Base-by-base conservation (phyloP, 176 grass and related monocot genomes). In the Thinopyrum elongatum region DNA sequence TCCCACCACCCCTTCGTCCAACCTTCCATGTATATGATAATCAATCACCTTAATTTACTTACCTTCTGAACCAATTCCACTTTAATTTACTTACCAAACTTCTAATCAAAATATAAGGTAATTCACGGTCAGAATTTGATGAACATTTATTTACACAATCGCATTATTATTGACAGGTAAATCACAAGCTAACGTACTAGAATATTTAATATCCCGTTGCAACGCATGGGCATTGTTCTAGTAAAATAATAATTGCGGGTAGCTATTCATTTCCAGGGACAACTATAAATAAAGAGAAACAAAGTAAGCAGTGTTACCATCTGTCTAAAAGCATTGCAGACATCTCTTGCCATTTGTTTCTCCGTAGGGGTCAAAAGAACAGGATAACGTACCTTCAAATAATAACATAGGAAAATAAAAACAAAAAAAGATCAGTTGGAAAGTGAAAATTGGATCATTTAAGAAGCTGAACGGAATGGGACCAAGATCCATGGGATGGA, bases 281-380 rank as follows among this genome's bases (percentile, higher is more conserved):
- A 36, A 82, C 29, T 53, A 70, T 5, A 87, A 78, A 74, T 87
- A 76, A 49, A 68, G 10, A 70, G 17, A 84, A 83, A 69, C 3
- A 29, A 57, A 61, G 53, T 17, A 75, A 69, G 36, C 36, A 34
- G 27, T 81, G 3, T 90, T 95, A 99, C 97, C 86, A 89, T 91
- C 90, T 99, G 97, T 34, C 92, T 84, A 76, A 99, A 99, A 86
- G 97, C 97, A 78, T 25, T 88, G 83, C 87, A 99, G 79, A 99
- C 97, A 19, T 94, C 97, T 70, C 97, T 94, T 77, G 97, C 92
- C 94, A 99, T 96, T 89, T 99, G 97, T 91, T 99, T 99, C 87
- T 99, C 97, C 29, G 61, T 84, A 28, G 93, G 97, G 62, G 92
- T 96, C 65, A 99, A 87, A 84, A 99, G 88, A 63, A 99, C 97